phyloP scores from a whole-genome alignment of 495 filamentous ascomycete species.

The Cairneyella variabilis region DNA sequence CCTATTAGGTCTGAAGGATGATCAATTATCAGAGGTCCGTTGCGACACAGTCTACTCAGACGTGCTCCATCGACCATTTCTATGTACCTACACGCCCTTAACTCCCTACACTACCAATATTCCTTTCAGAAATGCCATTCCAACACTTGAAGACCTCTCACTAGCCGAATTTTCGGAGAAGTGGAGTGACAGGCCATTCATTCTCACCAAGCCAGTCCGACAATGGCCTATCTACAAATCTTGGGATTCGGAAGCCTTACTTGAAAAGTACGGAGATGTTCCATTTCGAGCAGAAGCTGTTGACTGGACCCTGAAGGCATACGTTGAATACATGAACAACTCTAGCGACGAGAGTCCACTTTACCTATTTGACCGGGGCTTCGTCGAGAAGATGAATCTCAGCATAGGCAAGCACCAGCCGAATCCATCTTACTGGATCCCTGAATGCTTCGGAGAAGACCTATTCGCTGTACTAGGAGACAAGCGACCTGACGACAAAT shows the following conservation, averaged over 20 bases:
- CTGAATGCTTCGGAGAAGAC: conserved; percentile 83
- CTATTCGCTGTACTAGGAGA: conserved; percentile 78
- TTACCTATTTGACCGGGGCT: conserved; percentile 86
- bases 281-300: conserved; percentile 89
- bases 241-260: conserved; percentile 67
- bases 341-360: conserved; percentile 84
- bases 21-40: conserved; percentile 47
- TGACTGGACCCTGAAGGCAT: conserved; percentile 80
- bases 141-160: conserved; percentile 62
- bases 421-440: conserved; percentile 72
- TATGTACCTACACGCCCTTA: conserved; percentile 74
- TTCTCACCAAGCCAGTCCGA: conserved; percentile 80
- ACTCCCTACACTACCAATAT: conserved; percentile 65
- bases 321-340: conserved; percentile 80
- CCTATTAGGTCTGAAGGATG: conserved; percentile 57
- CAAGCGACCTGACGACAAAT: conserved; percentile 81
- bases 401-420: conserved; percentile 47
- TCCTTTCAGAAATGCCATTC: conserved; percentile 67
- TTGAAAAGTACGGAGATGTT: conserved; percentile 57
- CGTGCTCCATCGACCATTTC: conserved; percentile 84
- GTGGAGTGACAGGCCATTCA: conserved; percentile 84
- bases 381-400: conserved; percentile 83
- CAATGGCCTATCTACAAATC: conserved; percentile 73
- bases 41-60: conserved; percentile 89
- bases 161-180: conserved; percentile 65